Conservation (phyloP, 345 rosid species). For the Balakata baccata region DNA sequence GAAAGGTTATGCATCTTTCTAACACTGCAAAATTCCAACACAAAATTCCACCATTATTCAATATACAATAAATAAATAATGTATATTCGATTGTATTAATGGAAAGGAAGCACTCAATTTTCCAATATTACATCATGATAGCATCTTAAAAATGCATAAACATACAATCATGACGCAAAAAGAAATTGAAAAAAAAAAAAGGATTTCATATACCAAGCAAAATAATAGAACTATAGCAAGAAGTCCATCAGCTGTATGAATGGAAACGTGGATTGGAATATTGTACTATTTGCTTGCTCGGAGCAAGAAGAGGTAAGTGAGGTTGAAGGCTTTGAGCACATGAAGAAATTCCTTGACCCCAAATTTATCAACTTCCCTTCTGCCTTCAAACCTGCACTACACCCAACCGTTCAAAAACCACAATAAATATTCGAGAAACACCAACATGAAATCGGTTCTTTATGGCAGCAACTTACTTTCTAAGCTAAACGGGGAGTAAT, state of each 20-base stretch:
- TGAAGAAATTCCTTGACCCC: conserved; percentile 60
- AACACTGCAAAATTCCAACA: too few relatives aligned
- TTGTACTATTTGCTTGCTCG: conserved; percentile 16
- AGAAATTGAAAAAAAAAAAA: too few relatives aligned
- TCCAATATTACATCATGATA: too few relatives aligned
- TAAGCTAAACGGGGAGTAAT: conserved; percentile 56
- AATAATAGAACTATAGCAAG: conserved; percentile 27
- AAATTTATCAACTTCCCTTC: conserved; percentile 48
- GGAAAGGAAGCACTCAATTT: too few relatives aligned
- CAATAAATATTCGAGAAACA: too few relatives aligned
- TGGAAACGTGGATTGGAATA: conserved; percentile 6
- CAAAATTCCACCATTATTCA: too few relatives aligned
- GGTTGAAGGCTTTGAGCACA: conserved; percentile 38
- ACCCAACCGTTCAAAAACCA: background rate
- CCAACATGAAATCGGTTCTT: too few relatives aligned
- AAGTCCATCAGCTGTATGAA: conserved; percentile 33
- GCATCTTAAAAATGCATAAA: too few relatives aligned
- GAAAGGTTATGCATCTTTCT: too few relatives aligned
- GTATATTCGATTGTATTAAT: too few relatives aligned
- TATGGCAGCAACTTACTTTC: conserved; percentile 40
- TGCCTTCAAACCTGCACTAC: conserved; percentile 50
- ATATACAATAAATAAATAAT: too few relatives aligned
- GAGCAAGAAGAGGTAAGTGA: conserved; percentile 16
- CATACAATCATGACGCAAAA: too few relatives aligned
- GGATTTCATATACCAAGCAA: background rate